Conservation (phyloP, 1,284 basidiomycete species). For the Heterobasidion irregulare region DNA sequence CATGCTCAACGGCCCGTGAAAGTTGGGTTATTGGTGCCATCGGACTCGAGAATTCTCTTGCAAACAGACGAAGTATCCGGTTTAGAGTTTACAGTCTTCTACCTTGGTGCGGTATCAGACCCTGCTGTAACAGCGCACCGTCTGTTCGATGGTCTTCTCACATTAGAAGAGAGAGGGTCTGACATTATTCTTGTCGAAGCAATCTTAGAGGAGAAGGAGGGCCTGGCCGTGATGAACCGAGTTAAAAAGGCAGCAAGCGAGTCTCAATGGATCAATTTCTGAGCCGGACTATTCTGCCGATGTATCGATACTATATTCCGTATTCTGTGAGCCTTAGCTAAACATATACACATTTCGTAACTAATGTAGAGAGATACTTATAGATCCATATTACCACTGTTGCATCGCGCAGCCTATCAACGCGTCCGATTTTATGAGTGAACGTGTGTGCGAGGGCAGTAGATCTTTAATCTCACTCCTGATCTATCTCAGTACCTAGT, state of each 20-base stretch:
- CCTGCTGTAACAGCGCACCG: conserved; percentile 70
- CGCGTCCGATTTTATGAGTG: too few species aligned
- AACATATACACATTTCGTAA: too few species aligned
- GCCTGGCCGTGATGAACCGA: conserved; percentile 96
- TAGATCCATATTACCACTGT: too few species aligned
- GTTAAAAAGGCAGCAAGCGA: conserved; percentile 88
- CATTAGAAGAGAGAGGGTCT: conserved; percentile 70
- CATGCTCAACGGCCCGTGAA: conserved; percentile 24
- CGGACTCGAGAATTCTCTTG: conserved; percentile 49
- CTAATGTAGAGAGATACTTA: too few species aligned
- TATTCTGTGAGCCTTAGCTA: background rate
- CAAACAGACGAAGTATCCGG: conserved; percentile 26
- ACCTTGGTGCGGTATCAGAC: conserved; percentile 55
- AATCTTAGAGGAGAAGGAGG: conserved; percentile 75
- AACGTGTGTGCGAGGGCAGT: too few species aligned
- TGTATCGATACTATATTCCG: background rate
- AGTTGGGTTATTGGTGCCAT: conserved; percentile 65
- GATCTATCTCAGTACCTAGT: too few species aligned
- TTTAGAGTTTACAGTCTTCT: conserved; percentile 44
- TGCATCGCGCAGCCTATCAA: too few species aligned
- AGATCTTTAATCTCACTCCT: too few species aligned
- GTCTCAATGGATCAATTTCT: conserved; percentile 35
- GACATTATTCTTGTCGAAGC: conserved; percentile 88
- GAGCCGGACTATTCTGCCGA: background rate
- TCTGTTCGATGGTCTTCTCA: conserved; percentile 85